Percentiles rank a stretch among this genome's conserved stretches.
Evolutionary conservation across 2,329 filamentous ascomycete genomes (phyloP).

Genomic region (Monosporascus sp.): DNA sequence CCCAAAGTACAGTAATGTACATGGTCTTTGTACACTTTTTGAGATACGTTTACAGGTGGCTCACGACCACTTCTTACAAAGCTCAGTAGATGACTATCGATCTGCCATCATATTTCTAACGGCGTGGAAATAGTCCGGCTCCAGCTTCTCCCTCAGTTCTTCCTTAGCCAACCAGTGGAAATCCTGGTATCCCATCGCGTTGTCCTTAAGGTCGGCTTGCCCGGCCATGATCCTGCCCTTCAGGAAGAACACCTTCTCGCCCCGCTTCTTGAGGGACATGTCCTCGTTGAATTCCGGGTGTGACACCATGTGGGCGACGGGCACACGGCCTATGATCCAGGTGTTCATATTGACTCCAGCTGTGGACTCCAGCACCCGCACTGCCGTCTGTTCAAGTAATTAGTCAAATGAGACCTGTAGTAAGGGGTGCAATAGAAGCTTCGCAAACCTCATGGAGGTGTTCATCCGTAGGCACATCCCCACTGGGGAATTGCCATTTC

Average conservation of each 20-base stretch:
- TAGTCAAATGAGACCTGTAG: slow-evolving; percentile 7
- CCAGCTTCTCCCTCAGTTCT: slow-evolving; percentile 68
- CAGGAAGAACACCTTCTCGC: slow-evolving; percentile 90
- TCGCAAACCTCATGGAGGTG: slow-evolving; percentile 73
- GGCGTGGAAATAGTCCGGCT: slow-evolving; percentile 63
- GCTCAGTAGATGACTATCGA: slow-evolving; percentile 42
- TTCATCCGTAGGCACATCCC: slow-evolving; percentile 63
- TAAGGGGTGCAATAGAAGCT: background rate
- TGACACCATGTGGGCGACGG: slow-evolving; percentile 71
- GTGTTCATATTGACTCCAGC: slow-evolving; percentile 97
- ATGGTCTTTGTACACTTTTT: no score
- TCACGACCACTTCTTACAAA: no score
- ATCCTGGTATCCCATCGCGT: slow-evolving; percentile 67
- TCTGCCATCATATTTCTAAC: slow-evolving; percentile 81
- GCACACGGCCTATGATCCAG: slow-evolving; percentile 89
- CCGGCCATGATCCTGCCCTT: slow-evolving; percentile 96
- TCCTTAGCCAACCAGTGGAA: slow-evolving; percentile 92
- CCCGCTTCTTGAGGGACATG: slow-evolving; percentile 41
- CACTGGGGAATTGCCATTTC: slow-evolving; percentile 77
- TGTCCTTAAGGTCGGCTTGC: slow-evolving; percentile 74
- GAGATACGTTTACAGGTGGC: no score
- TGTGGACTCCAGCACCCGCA: slow-evolving; percentile 69
- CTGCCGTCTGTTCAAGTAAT: slow-evolving; percentile 60
- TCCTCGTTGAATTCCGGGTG: slow-evolving; percentile 43
- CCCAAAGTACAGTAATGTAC: no score